A percentile compares a stretch with the other conserved stretches of the same genome.
Conservation (phyloP, 2,329 filamentous ascomycete species). For the Fusarium fujikuroi region DNA sequence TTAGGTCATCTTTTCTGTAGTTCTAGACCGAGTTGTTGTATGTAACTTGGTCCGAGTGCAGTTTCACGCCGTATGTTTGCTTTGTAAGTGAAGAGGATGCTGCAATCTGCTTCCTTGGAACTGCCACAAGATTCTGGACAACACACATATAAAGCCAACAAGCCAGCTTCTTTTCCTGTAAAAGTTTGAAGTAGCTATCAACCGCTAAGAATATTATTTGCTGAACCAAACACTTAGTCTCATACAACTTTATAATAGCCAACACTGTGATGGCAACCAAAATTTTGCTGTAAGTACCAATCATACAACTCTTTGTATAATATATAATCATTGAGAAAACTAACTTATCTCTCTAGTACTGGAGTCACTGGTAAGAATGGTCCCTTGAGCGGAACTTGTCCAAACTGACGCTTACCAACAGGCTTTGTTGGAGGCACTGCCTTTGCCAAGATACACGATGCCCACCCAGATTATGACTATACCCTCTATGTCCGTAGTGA, state of each 20-base stretch:
- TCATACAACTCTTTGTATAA: not conserved
- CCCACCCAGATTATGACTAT: constrained; percentile 60
- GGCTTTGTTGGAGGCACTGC: constrained; percentile 65
- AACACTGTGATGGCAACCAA: constrained; percentile 51
- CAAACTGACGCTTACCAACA: constrained; percentile 14
- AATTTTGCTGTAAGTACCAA: constrained; percentile 54
- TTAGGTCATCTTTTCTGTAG: not conserved
- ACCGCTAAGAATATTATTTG: rapidly evolving
- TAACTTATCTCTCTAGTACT: constrained; percentile 46
- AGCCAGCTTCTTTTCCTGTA: rapidly evolving
- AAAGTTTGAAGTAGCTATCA: not conserved
- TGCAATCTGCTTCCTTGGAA: not conserved
- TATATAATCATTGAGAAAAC: not conserved
- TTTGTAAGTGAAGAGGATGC: not conserved
- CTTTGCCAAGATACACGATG: constrained; percentile 55
- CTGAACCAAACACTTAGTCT: not conserved
- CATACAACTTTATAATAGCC: not conserved
- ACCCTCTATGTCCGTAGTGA: constrained; percentile 60
- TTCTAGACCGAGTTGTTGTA: not conserved
- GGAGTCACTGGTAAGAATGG: constrained; percentile 55
- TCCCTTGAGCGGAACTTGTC: rapidly evolving
- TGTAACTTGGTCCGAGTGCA: not conserved
- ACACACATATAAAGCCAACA: too few species aligned
- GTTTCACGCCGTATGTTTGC: not conserved
- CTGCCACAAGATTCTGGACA: not conserved